Evolutionary conservation across 2,329 filamentous ascomycete genomes (phyloP).

Genomic region (Neonectria sp.): DNA sequence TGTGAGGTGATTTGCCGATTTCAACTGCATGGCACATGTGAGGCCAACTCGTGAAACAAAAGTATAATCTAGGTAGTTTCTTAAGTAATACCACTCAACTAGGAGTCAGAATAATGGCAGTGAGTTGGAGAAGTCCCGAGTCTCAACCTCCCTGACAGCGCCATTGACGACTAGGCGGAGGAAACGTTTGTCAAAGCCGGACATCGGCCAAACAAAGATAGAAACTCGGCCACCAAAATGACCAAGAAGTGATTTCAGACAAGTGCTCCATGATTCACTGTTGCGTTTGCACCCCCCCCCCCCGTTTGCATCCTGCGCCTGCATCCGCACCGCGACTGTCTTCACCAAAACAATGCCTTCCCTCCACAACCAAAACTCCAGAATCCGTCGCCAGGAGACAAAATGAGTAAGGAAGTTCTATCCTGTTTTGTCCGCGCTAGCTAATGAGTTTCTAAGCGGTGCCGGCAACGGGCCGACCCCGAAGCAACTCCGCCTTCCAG

Average conservation of each 20-base stretch:
- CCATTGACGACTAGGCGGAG: neutral
- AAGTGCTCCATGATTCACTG: neutral
- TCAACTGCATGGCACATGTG: too few species aligned
- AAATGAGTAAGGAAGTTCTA: neutral
- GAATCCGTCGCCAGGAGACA: neutral
- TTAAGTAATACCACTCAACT: neutral
- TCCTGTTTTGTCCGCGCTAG: neutral
- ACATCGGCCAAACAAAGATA: neutral
- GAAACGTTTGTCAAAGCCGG: neutral
- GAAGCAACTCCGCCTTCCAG: conserved; percentile 10
- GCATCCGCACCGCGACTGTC: neutral
- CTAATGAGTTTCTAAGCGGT: conserved; percentile 3
- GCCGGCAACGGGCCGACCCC: neutral
- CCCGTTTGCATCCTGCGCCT: neutral
- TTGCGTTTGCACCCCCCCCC: neutral
- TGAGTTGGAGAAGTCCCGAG: neutral
- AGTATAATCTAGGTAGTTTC: neutral
- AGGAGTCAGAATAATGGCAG: too few species aligned
- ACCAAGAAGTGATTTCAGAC: neutral
- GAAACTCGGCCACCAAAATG: neutral
- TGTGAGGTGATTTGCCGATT: neutral
- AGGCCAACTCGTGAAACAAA: neutral
- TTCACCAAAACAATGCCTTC: neutral
- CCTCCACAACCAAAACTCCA: neutral
- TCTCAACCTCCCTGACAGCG: too few species aligned